Evolutionary conservation across 83 land plant genomes (phyloP), one percentile per base, ranked within the genome.

Genomic region (Isoetes engelmannii): DNA sequence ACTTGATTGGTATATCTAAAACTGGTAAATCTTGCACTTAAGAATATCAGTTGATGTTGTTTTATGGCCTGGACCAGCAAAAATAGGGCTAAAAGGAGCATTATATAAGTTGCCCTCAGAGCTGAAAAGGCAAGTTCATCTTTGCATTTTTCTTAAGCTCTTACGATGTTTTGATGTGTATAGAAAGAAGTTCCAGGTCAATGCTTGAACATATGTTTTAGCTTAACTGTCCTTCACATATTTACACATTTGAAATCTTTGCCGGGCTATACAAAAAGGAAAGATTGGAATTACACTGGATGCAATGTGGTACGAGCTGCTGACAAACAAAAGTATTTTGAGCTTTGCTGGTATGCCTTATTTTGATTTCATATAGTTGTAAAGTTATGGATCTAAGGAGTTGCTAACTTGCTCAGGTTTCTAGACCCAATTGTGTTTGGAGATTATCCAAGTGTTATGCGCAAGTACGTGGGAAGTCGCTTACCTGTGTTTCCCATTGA

Each of bases 261-360:
- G 62, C 12, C 68, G 81, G 87, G 67, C 9, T 21, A 45, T 15
- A 7, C 85, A 85, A 49, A 72, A 65, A 28, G 87, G 87, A 18
- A 6, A 4, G 41, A 85, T 85, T 4, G 87, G 87, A 2, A 85
- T 85, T 41, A 76, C 85, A 21, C 46, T 85, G 28, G 63, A 69
- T 2, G 13, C 80, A 4, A 42, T 57, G 8, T 85, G 85, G 85
- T 47, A 79, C 7, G 69, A 79, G 0, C 82, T 84, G 3, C 61
- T 17, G 5, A 57, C 57, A 12, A 53, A 43, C 0, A 17, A 72
- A 0, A 43, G 13, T 5, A 85, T 62, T 85, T 85, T 57, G 72
- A 69, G 74, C 63, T 70, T 45, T 85, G 85, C 65, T 83, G 85
- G 85, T 83, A 51, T 61, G 67, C 42, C 41, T 18, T 59, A 1